Conservation (phyloP, 108 stramenopile genomes). For the Pelagomonas calceolata region DNA sequence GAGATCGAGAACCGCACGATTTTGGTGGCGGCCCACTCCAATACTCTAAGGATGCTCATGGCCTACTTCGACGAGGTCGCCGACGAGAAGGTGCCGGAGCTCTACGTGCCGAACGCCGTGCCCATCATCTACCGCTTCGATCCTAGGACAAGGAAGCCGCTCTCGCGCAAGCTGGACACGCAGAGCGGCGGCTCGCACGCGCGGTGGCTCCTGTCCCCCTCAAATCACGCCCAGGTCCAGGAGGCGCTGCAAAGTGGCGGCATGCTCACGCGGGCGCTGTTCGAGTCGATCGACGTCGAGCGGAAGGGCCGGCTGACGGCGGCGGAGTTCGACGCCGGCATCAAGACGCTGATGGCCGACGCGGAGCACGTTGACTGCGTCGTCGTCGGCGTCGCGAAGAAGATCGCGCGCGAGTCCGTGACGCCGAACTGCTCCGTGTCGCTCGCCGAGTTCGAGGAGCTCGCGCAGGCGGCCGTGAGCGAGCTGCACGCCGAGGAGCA, state of each 20-base stretch:
- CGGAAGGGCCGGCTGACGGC: slow-evolving; percentile 5
- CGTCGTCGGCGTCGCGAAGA: slow-evolving; percentile 20
- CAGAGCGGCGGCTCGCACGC: slow-evolving; percentile 17
- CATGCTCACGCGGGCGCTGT: slow-evolving; percentile 22
- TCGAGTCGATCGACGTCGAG: slow-evolving; percentile 17
- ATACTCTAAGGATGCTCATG: slow-evolving; percentile 36
- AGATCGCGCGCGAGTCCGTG: slow-evolving; percentile 16
- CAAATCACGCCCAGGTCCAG: slow-evolving; percentile 21
- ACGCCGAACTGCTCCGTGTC: too few relatives aligned
- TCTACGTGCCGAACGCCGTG: slow-evolving; percentile 45
- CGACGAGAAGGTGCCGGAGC: slow-evolving; percentile 31
- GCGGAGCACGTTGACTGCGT: slow-evolving; percentile 17
- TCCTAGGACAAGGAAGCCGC: slow-evolving; percentile 8
- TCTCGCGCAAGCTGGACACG: slow-evolving; percentile 20
- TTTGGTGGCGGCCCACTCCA: slow-evolving; percentile 44
- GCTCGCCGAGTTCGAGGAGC: too few relatives aligned
- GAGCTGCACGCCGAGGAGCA: too few relatives aligned
- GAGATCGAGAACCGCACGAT: slow-evolving; percentile 28
- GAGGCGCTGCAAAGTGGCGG: slow-evolving; percentile 17
- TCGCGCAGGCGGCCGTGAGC: too few relatives aligned
- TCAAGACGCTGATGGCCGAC: too few relatives aligned
- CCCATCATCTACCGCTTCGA: slow-evolving; percentile 37
- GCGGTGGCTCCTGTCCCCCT: slow-evolving; percentile 23
- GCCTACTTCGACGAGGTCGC: slow-evolving; percentile 40
- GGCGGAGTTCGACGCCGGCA: too few relatives aligned